phyloP scores from a whole-genome alignment of 352 stramenopile species.

The Thraustochytrium sp. region DNA sequence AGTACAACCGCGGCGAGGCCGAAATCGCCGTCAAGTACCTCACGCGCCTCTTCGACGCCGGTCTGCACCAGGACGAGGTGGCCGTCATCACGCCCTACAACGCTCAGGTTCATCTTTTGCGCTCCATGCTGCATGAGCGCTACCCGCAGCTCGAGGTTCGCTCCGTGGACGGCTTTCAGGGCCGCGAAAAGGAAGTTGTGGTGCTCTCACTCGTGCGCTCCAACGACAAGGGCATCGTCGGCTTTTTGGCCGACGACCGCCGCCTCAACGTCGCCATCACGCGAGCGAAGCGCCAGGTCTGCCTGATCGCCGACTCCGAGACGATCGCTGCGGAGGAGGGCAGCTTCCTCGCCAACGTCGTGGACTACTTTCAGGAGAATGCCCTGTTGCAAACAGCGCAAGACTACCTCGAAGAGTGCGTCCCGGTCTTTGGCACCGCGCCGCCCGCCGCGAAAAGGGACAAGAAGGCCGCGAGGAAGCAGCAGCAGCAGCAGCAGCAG shows the following conservation, averaged over 20 bases:
- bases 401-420: conserved; percentile 59
- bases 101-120: conserved; percentile 86
- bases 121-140: conserved; percentile 65
- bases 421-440: background rate
- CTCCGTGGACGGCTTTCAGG: conserved; percentile 92
- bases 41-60: conserved; percentile 65
- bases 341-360: conserved; percentile 78
- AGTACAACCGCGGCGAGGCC: conserved; percentile 71
- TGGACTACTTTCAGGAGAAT: conserved; percentile 82
- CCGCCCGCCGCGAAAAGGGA: background rate
- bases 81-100: conserved; percentile 98
- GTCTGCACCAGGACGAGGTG: conserved; percentile 79
- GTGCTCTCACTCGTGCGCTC: conserved; percentile 94
- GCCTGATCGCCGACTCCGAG: conserved; percentile 78
- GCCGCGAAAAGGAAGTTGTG: conserved; percentile 93
- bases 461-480: background rate
- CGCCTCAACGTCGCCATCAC: conserved; percentile 97
- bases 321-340: conserved; percentile 53
- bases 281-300: conserved; percentile 86
- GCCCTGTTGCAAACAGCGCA: conserved; percentile 80
- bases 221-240: conserved; percentile 75
- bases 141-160: conserved; percentile 73
- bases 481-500: background rate
- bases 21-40: conserved; percentile 73
- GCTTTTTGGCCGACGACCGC: conserved; percentile 89